Conservation (phyloP, 2,329 filamentous ascomycete species). For the Hymenotorrendiella dingleyae region DNA sequence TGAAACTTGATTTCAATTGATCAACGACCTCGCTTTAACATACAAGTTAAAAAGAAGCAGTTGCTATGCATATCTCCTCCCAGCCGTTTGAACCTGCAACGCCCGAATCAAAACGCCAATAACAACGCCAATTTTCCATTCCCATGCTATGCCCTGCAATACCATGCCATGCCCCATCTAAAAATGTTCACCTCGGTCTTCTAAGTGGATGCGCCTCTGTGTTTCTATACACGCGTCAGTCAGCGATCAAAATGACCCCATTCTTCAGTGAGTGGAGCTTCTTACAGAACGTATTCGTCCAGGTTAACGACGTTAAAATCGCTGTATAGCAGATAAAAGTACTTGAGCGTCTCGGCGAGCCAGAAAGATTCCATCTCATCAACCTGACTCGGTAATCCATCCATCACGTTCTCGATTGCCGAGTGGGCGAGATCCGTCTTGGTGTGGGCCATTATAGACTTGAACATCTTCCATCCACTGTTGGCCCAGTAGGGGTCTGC, state of each 20-base stretch:
- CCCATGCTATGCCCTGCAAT: too few relatives aligned
- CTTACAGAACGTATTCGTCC: conserved; percentile 51
- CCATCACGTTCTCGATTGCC: conserved; percentile 36
- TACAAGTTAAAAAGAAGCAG: too few relatives aligned
- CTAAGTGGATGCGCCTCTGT: conserved; percentile 27
- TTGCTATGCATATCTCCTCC: too few relatives aligned
- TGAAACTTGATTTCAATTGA: too few relatives aligned
- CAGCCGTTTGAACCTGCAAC: too few relatives aligned
- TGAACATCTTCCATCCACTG: conserved; percentile 44
- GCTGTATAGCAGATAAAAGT: conserved; percentile 48
- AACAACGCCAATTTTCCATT: too few relatives aligned
- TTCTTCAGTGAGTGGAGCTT: neutral
- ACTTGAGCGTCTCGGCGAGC: conserved; percentile 63
- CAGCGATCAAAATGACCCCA: neutral
- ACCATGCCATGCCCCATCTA: too few relatives aligned
- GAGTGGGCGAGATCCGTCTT: conserved; percentile 39
- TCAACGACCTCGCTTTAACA: too few relatives aligned
- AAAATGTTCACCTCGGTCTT: conserved; percentile 2
- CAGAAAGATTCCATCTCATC: conserved; percentile 57
- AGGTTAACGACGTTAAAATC: conserved; percentile 48
- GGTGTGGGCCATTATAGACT: conserved; percentile 37
- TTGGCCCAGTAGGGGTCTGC: conserved; percentile 33
- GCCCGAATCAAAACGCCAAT: too few relatives aligned
- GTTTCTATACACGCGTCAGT: conserved; percentile 17
- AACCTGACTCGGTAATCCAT: conserved; percentile 23